These are phyloP conservation scores for Parvularia atlantis DNA, from an alignment of 78 protist species.

Conservation along the genomic window DNA sequence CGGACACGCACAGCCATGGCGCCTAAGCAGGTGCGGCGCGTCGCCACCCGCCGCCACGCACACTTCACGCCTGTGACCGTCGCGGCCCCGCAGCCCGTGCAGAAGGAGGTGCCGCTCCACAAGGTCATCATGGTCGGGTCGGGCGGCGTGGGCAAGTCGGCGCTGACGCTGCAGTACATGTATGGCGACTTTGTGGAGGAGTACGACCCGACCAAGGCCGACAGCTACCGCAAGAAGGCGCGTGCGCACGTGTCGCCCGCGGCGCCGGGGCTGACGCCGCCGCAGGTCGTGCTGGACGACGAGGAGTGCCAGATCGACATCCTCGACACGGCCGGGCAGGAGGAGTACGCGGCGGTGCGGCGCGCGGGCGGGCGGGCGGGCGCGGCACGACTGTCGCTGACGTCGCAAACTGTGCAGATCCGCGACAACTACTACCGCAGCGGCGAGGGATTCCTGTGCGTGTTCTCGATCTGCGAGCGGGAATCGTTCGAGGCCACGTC, in stretches of 20 bases:
- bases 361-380: no score
- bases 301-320: conserved; percentile 27
- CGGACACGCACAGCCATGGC: no score
- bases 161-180: conserved; percentile 45
- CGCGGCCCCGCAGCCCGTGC: no score
- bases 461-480: conserved; percentile 18
- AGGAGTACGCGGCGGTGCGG: conserved; percentile 36
- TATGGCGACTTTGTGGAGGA: conserved; percentile 28
- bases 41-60: no score
- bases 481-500: conserved; percentile 21
- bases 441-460: conserved; percentile 47
- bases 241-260: neutral
- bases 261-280: no score
- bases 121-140: conserved; percentile 33
- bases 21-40: no score
- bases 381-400: no score
- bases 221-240: conserved; percentile 22
- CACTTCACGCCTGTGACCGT: no score
- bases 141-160: conserved; percentile 52
- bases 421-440: conserved; percentile 37
- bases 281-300: neutral
- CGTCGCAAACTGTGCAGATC: neutral
- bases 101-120: neutral
- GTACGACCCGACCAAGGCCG: conserved; percentile 59
- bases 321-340: conserved; percentile 58